Conservation (phyloP, 2,329 filamentous ascomycete genomes). For the Pseudogymnoascus sp. region DNA sequence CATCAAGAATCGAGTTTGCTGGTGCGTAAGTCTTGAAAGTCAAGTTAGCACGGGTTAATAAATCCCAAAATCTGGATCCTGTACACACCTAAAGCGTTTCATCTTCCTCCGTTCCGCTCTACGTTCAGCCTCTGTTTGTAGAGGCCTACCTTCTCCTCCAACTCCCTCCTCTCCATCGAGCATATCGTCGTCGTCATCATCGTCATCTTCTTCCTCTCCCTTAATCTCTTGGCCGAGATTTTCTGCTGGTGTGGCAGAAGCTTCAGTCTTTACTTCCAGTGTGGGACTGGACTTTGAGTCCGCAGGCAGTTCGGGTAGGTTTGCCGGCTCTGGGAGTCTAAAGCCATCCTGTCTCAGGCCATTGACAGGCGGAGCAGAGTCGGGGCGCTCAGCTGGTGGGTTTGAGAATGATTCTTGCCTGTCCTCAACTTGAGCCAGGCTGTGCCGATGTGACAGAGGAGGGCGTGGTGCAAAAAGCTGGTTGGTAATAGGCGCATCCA, state of each 20-base stretch:
- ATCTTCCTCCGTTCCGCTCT: conserved; percentile 54
- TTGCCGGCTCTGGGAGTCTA: conserved; percentile 1
- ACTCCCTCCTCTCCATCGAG: conserved; percentile 39
- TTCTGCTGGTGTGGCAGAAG: conserved; percentile 1
- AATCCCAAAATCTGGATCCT: neutral
- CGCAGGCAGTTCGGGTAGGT: neutral
- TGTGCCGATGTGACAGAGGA: conserved; percentile 25
- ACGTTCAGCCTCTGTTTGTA: conserved; percentile 49
- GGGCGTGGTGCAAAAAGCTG: conserved; percentile 16
- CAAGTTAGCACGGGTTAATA: conserved; percentile 2
- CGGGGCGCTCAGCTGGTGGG: conserved; percentile 22
- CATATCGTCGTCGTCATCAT: conserved; percentile 49
- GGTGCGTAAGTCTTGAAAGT: conserved; percentile 69
- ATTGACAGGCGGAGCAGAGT: conserved; percentile 20
- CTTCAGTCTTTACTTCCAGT: neutral
- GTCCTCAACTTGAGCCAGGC: conserved; percentile 18
- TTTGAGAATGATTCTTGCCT: conserved; percentile 19
- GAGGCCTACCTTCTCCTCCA: conserved; percentile 25
- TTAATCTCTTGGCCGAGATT: neutral
- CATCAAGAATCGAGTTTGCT: conserved; percentile 96
- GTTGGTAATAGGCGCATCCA: conserved; percentile 14
- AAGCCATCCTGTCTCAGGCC: neutral
- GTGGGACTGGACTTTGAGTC: neutral
- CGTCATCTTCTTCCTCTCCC: conserved; percentile 15
- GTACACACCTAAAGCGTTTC: conserved; percentile 68